Conservation (phyloP, 495 filamentous ascomycete species). For the Penicillium egyptiacum region DNA sequence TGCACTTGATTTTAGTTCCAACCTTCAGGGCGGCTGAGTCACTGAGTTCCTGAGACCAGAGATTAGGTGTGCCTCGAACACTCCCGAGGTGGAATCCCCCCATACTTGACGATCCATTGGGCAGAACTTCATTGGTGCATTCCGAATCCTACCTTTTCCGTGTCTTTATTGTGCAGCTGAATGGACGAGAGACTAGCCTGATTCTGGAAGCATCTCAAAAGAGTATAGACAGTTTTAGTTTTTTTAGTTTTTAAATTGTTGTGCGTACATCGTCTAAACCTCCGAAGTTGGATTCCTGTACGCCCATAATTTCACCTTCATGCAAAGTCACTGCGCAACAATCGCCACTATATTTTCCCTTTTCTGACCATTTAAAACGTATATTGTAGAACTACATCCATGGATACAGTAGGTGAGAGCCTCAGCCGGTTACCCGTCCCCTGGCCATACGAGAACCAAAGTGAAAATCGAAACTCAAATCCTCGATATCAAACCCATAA, state of each 20-base stretch:
- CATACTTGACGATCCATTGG: constrained; percentile 8
- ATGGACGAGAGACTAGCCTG: constrained; percentile 21
- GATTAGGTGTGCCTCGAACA: constrained; percentile 2
- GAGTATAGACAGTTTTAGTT: background rate
- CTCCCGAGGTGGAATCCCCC: constrained; percentile 7
- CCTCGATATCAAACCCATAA: background rate
- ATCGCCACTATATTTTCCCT: constrained; percentile 3
- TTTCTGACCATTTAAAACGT: constrained; percentile 5
- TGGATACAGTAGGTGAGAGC: constrained; percentile 10
- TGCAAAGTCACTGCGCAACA: constrained; percentile 14
- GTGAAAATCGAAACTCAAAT: background rate
- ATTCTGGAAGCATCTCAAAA: constrained; percentile 26
- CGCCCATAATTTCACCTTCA: constrained; percentile 7
- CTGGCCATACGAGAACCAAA: background rate
- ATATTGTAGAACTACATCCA: background rate
- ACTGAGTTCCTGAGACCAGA: constrained; percentile 14
- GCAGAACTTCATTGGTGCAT: constrained; percentile 3
- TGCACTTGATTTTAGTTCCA: constrained; percentile 24
- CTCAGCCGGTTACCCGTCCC: constrained; percentile 22
- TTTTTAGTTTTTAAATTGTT: background rate
- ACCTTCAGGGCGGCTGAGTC: constrained; percentile 27
- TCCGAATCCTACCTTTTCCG: background rate
- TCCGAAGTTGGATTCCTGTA: constrained; percentile 6
- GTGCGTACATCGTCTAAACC: constrained; percentile 7
- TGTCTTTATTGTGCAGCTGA: constrained; percentile 1